phyloP scores from a whole-genome alignment of 805 yeast species.

The Sugiyamaella chiloensis region DNA sequence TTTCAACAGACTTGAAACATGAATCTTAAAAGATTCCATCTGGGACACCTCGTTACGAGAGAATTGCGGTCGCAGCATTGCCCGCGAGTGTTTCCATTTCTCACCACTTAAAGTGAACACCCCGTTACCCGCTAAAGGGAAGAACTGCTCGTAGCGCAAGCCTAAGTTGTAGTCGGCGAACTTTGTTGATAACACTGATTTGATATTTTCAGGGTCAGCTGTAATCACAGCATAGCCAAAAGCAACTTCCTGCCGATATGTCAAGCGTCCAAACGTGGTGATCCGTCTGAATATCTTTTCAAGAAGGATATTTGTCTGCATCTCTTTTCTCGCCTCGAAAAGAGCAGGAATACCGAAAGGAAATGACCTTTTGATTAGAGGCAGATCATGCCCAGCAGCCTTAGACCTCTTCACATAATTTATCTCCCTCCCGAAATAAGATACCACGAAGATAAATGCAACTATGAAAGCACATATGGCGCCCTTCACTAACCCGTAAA shows the following conservation, averaged over 20 bases:
- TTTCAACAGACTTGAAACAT: conserved; percentile 25
- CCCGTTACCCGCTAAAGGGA: conserved; percentile 35
- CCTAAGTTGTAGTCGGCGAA: conserved; percentile 35
- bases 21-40: conserved; percentile 27
- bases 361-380: background rate
- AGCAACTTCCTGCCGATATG: background rate
- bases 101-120: conserved; percentile 36
- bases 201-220: conserved; percentile 34
- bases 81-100: conserved; percentile 38
- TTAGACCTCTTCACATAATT: background rate
- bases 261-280: background rate
- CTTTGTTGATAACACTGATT: conserved; percentile 32
- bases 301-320: background rate
- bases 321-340: background rate
- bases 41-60: conserved; percentile 33
- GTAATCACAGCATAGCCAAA: conserved; percentile 17
- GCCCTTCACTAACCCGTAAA: too few species aligned
- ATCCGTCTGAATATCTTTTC: background rate
- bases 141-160: conserved; percentile 26
- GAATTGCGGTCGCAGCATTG: conserved; percentile 38
- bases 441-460: too few species aligned
- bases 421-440: too few species aligned
- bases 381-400: background rate
- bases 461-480: too few species aligned
- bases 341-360: background rate